These are phyloP conservation scores for Oemleria cerasiformis DNA, from an alignment of 306 rosid species.

Conservation along the genomic window DNA sequence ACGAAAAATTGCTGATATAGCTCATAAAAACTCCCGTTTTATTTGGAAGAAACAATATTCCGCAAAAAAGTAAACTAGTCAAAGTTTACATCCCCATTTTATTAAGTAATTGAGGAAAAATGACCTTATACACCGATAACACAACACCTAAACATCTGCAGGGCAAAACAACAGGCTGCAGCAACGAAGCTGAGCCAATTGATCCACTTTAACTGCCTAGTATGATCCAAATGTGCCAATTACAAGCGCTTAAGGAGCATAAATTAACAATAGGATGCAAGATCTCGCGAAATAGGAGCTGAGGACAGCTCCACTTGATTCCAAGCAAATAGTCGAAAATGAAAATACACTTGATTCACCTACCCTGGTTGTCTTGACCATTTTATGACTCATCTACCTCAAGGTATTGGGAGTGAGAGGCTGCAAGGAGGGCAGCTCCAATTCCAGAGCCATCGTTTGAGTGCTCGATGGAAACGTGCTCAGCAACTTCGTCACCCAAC, in stretches of 20 bases:
- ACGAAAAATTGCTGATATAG: background rate
- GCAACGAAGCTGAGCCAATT: constrained; percentile 24
- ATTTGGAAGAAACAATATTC: constrained; percentile 40
- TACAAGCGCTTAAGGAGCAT: constrained; percentile 30
- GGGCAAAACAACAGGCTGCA: constrained; percentile 20
- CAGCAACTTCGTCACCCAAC: constrained; percentile 68
- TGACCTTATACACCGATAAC: constrained; percentile 22
- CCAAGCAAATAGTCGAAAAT: constrained; percentile 9
- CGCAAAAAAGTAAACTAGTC: constrained; percentile 19
- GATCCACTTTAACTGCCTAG: constrained; percentile 14
- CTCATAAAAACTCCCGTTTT: constrained; percentile 20
- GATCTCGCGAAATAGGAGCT: constrained; percentile 30
- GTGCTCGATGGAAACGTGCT: constrained; percentile 52
- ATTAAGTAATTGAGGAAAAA: constrained; percentile 35
- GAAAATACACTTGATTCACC: constrained; percentile 31
- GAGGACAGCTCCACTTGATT: constrained; percentile 23
- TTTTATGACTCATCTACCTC: constrained; percentile 54
- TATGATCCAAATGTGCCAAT: constrained; percentile 19
- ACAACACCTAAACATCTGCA: constrained; percentile 19
- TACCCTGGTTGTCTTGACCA: constrained; percentile 17
- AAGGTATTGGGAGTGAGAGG: constrained; percentile 83
- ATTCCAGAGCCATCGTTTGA: constrained; percentile 91
- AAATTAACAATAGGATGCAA: constrained; percentile 34
- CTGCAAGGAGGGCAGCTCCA: constrained; percentile 95
- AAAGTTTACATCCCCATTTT: constrained; percentile 47